phyloP scores from a whole-genome alignment of 305 asterid species.

The Fraxinus sp. region DNA sequence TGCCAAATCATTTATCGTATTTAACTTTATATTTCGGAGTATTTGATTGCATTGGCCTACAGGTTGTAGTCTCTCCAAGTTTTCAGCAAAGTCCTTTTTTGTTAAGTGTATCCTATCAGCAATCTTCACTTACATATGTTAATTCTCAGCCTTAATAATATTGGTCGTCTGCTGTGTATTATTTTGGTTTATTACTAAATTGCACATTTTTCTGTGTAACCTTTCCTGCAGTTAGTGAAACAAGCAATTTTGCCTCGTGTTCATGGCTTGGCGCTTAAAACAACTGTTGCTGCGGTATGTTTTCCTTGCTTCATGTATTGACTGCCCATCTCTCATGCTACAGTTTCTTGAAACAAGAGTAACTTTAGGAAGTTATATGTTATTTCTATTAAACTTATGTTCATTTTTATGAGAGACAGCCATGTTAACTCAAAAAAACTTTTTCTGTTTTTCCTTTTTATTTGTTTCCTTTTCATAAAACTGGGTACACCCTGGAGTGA shows the following conservation, averaged over 20 bases:
- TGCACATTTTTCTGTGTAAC: not conserved
- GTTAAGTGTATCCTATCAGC: not conserved
- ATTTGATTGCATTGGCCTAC: not conserved
- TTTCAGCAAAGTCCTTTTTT: not conserved
- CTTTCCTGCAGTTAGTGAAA: conserved; percentile 67
- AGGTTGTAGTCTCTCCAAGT: not conserved
- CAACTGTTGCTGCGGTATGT: conserved; percentile 97
- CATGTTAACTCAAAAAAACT: not conserved
- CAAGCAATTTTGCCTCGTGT: conserved; percentile 88
- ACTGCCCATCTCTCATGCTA: not conserved
- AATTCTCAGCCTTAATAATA: not conserved
- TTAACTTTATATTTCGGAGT: not conserved
- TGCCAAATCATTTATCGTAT: not conserved
- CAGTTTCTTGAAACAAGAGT: not conserved
- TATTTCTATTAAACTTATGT: not conserved
- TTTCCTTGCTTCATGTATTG: conserved; percentile 6
- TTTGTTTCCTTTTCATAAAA: not conserved
- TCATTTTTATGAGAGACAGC: not conserved
- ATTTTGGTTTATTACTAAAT: conserved; percentile 14
- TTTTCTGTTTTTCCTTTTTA: not conserved
- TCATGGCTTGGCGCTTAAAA: conserved; percentile 93
- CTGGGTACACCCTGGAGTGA: not conserved
- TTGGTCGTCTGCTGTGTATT: not conserved
- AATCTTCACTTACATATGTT: not conserved
- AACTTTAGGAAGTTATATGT: not conserved